Evolutionary conservation across 2,329 filamentous ascomycete genomes (phyloP).

Genomic region (Microdochium nivale): DNA sequence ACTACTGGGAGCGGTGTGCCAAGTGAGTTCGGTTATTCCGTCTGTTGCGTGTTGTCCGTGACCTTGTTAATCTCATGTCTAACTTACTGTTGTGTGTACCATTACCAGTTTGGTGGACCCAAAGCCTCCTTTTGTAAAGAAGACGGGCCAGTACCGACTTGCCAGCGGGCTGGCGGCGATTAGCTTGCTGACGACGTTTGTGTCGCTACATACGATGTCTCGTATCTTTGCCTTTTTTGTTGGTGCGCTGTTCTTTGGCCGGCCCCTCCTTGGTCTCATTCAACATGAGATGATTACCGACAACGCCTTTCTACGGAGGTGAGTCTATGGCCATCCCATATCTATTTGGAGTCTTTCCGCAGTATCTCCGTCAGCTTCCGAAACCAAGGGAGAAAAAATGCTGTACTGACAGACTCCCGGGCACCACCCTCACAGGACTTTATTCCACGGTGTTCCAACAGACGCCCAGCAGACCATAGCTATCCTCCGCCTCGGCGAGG

Average conservation of each 20-base stretch:
- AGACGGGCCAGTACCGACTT: neutral
- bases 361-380: neutral
- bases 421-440: slow-evolving; percentile 40
- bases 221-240: slow-evolving; percentile 48
- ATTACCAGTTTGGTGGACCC: slow-evolving; percentile 2
- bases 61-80: too few relatives aligned
- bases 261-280: slow-evolving; percentile 47
- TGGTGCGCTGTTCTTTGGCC: slow-evolving; percentile 57
- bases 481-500: slow-evolving; percentile 57
- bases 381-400: neutral
- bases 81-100: too few relatives aligned
- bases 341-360: too few relatives aligned
- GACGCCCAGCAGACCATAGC: slow-evolving; percentile 62
- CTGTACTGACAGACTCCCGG: too few relatives aligned
- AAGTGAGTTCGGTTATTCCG: slow-evolving; percentile 8
- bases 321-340: neutral
- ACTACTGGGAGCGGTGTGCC: slow-evolving; percentile 14
- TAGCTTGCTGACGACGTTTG: neutral
- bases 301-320: neutral
- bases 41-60: too few relatives aligned
- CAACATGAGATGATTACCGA: slow-evolving; percentile 1
- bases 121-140: slow-evolving; percentile 19
- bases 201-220: slow-evolving; percentile 34
- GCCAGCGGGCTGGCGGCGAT: neutral
- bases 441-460: slow-evolving; percentile 60